Base-by-base conservation (phyloP, 306 rosid genomes). In the Mimosa bimucronata region DNA sequence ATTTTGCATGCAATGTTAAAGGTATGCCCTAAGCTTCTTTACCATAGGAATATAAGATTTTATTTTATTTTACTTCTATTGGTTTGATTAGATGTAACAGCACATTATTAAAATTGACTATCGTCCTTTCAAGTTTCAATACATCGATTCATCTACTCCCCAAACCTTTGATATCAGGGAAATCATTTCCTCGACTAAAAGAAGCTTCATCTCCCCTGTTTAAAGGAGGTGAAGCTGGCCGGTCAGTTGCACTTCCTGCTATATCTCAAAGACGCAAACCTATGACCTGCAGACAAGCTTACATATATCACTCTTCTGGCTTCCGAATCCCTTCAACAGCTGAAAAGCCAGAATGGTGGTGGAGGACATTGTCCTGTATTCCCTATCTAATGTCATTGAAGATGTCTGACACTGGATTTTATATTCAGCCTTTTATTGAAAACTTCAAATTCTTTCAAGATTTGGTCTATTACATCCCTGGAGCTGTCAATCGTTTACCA, bases 271-370 rank as follows among this genome's bases (percentile, higher is more conserved):
- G 77, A 74, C 30, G 71, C 53, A 69, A 46, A 71, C 83, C 83
- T 77, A 25, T 65, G 38, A 87, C 77, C 46, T 14, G 77, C 19
- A 58, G 79, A 23, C 97, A 80, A 74, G 93, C 97, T 76, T 85
- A 71, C 44, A 81, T 78, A 74, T 85, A 86, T 68, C 85, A 85
- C 73, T 89, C 93, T 12, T 81, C 86, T 28, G 79, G 90, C 42
- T 71, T 80, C 65, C 88, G 88, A 66, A 79, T 81, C 78, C 88
- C 97, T 8, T 73, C 82, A 77, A 80, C 79, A 53, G 79, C 83
- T 45, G 90, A 91, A 89, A 92, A 91, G 84, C 98, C 97, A 31
- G 91, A 88, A 67, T 94, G 98, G 98, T 90, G 97, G 97, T 89
- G 93, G 97, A 90, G 98, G 78, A 88, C 91, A 79, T 77, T 94